These are phyloP conservation scores for Phytopythium litorale DNA, from an alignment of 352 stramenopile species.

Conservation along the genomic window DNA sequence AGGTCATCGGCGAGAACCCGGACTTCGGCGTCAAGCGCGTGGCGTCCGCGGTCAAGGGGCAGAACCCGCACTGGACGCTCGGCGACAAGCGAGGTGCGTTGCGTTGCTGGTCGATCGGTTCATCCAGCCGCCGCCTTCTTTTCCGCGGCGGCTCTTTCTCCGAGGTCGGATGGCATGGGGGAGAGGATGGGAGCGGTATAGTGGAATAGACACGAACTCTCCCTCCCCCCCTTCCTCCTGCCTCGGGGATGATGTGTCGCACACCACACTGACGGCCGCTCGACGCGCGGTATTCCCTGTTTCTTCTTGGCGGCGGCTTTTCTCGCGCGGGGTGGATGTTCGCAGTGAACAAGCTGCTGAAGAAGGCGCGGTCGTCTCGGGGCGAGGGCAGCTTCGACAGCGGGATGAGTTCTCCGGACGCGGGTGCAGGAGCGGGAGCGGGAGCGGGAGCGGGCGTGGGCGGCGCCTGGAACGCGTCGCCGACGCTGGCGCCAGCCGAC, in stretches of 20 bases:
- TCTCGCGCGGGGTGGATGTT: conserved; percentile 18
- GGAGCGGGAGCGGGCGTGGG: conserved; percentile 18
- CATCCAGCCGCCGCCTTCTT: neutral
- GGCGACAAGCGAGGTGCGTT: conserved; percentile 68
- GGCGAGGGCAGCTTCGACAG: conserved; percentile 6
- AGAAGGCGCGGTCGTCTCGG: conserved; percentile 54
- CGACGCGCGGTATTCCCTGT: conserved; percentile 8
- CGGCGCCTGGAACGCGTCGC: conserved; percentile 54
- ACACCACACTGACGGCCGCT: conserved; percentile 10
- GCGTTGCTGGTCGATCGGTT: neutral
- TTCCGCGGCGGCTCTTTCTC: neutral
- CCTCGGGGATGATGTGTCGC: neutral
- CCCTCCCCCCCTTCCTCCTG: neutral
- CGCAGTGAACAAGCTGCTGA: conserved; percentile 65
- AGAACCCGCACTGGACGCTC: conserved; percentile 65
- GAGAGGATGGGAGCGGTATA: conserved; percentile 5
- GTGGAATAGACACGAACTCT: conserved; percentile 9
- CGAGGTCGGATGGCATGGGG: neutral
- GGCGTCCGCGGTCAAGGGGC: conserved; percentile 47
- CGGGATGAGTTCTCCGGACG: conserved; percentile 32
- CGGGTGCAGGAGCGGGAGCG: conserved; percentile 14
- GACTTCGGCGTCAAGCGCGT: conserved; percentile 75
- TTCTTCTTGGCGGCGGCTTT: conserved; percentile 5
- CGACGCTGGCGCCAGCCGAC: conserved; percentile 10
- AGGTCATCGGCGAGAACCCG: conserved; percentile 51